phyloP scores from a whole-genome alignment of 805 yeast genomes.

The Candida ficus region DNA sequence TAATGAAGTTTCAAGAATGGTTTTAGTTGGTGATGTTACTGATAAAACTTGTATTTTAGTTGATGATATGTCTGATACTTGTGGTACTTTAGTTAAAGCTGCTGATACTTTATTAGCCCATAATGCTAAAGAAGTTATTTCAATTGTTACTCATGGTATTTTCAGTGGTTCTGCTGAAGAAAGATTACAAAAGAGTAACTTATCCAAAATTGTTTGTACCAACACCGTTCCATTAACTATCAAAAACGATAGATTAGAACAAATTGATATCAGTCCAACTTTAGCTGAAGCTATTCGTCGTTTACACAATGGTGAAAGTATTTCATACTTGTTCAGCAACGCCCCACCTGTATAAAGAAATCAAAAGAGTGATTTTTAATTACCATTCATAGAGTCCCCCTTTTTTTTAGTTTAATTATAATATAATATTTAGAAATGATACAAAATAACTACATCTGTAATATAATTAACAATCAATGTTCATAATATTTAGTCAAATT shows the following conservation, averaged over 20 bases:
- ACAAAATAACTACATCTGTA: too few species aligned
- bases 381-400: too few species aligned
- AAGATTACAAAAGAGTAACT: conserved; percentile 60
- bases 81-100: conserved; percentile 95
- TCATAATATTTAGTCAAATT: too few species aligned
- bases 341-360: conserved; percentile 34
- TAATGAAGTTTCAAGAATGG: conserved; percentile 93
- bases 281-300: conserved; percentile 93
- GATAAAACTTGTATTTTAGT: conserved; percentile 79
- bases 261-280: conserved; percentile 79
- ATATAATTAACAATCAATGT: too few species aligned
- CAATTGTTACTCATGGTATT: conserved; percentile 94
- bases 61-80: conserved; percentile 98
- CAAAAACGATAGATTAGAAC: conserved; percentile 57
- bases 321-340: conserved; percentile 78
- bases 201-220: conserved; percentile 79
- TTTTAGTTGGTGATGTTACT: conserved; percentile 89
- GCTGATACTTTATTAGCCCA: conserved; percentile 78
- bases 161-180: conserved; percentile 80
- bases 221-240: conserved; percentile 85
- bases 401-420: too few species aligned
- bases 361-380: too few species aligned
- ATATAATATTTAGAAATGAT: too few species aligned
- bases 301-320: conserved; percentile 93
- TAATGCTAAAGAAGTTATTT: conserved; percentile 82